Evolutionary conservation across 306 rosid species (phyloP).

Genomic region (Prunus salicina): DNA sequence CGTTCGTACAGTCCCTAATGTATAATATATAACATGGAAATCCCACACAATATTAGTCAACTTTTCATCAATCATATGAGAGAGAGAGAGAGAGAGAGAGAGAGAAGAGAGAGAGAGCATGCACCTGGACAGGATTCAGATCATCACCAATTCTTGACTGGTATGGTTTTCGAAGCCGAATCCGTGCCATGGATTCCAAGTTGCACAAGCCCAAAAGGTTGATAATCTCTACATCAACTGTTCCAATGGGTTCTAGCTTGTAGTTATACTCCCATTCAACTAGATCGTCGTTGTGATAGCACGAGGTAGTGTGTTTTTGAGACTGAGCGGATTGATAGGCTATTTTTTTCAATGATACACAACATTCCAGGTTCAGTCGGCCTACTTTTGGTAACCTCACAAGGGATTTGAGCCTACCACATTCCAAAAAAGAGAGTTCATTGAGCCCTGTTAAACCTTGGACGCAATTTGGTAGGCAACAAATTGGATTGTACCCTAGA

Average conservation of each 20-base stretch:
- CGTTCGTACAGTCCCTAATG: not conserved
- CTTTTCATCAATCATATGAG: no score
- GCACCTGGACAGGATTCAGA: not conserved
- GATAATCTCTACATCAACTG: not conserved
- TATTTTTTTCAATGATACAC: not conserved
- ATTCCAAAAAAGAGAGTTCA: not conserved
- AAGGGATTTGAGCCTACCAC: not conserved
- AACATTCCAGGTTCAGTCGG: fast-evolving
- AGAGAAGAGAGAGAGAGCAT: not conserved
- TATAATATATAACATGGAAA: not conserved
- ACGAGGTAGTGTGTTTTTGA: no score
- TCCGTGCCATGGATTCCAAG: not conserved
- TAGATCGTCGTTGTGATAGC: not conserved
- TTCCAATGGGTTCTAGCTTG: not conserved
- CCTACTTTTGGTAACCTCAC: not conserved
- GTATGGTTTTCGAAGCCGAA: not conserved
- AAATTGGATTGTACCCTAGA: not conserved
- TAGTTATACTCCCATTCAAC: not conserved
- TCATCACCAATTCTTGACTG: not conserved
- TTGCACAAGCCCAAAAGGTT: not conserved
- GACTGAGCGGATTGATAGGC: not conserved
- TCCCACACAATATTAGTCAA: not conserved
- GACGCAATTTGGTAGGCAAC: not conserved
- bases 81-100: not conserved
- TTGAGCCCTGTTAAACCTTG: not conserved